Conservation (phyloP, 164 flowering plant genomes). For the Aristolochia fimbriata region DNA sequence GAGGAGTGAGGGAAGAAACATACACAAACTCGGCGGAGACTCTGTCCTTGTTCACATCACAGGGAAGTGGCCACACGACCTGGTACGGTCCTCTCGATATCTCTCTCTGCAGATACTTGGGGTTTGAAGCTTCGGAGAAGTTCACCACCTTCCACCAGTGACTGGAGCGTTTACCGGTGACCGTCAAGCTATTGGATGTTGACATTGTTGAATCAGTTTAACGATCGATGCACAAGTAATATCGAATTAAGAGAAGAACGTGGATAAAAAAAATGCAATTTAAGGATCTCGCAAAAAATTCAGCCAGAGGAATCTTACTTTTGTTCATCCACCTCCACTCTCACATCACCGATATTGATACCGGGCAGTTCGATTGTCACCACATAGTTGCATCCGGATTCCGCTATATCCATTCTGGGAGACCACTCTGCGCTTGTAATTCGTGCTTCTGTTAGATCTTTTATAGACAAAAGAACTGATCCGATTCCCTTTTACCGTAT, state of each 20-base stretch:
- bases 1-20: constrained; percentile 16
- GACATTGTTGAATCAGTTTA: background rate
- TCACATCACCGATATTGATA: constrained; percentile 31
- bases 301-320: constrained; percentile 30
- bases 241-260: background rate
- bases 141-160: constrained; percentile 20
- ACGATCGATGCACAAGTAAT: background rate
- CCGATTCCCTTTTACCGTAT: too few relatives aligned
- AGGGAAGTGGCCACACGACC: constrained; percentile 65
- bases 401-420: constrained; percentile 64
- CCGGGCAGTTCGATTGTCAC: constrained; percentile 70
- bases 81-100: constrained; percentile 52
- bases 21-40: constrained; percentile 76
- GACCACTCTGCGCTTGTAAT: constrained; percentile 45
- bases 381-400: constrained; percentile 36
- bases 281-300: background rate
- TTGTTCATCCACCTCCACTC: constrained; percentile 53
- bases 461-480: too few relatives aligned
- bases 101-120: constrained; percentile 44
- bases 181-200: constrained; percentile 39
- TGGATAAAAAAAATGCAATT: background rate
- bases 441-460: background rate
- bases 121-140: constrained; percentile 19
- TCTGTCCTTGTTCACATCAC: constrained; percentile 42
- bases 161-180: constrained; percentile 43